Percentiles rank a stretch among this genome's conserved stretches.
Evolutionary conservation across 768 basidiomycete species (phyloP).

Genomic region (Hericium erinaceus): DNA sequence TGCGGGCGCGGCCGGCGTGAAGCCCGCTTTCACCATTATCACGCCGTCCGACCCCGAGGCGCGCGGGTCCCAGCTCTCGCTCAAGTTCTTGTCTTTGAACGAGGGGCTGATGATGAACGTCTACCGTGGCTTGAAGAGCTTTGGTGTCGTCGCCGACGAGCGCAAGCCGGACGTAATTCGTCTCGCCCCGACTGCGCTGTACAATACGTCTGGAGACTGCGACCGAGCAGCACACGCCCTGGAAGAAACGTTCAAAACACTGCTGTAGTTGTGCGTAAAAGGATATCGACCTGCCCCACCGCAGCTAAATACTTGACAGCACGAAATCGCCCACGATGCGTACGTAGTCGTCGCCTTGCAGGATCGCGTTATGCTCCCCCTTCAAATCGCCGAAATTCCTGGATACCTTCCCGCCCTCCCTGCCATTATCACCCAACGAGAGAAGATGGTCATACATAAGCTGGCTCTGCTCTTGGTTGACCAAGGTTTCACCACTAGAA

Average conservation of each 20-base stretch:
- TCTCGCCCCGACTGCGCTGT: constrained; percentile 78
- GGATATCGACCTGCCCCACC: too few relatives aligned
- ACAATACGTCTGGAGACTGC: constrained; percentile 76
- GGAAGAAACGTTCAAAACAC: constrained; percentile 43
- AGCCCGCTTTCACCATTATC: constrained; percentile 77
- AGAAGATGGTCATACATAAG: constrained; percentile 48
- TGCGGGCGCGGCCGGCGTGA: constrained; percentile 8
- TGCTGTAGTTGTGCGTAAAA: constrained; percentile 7
- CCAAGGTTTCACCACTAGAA: constrained; percentile 60
- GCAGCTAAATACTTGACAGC: not conserved
- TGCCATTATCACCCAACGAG: constrained; percentile 23
- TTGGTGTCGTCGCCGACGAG: constrained; percentile 89
- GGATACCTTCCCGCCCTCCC: constrained; percentile 16
- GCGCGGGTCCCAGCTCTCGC: constrained; percentile 83
- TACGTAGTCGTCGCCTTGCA: constrained; percentile 34
- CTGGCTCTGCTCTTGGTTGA: constrained; percentile 55
- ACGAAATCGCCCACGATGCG: constrained; percentile 37
- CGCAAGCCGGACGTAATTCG: constrained; percentile 88
- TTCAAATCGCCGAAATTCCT: constrained; percentile 31
- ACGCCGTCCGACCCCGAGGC: constrained; percentile 62
- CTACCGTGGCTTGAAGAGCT: constrained; percentile 44
- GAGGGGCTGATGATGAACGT: constrained; percentile 63
- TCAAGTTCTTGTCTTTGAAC: constrained; percentile 63
- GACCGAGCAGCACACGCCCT: constrained; percentile 57
- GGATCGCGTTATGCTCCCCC: constrained; percentile 47